These are phyloP conservation scores for Penicillium turbatum DNA, from an alignment of 495 filamentous ascomycete genomes.

Conservation along the genomic window DNA sequence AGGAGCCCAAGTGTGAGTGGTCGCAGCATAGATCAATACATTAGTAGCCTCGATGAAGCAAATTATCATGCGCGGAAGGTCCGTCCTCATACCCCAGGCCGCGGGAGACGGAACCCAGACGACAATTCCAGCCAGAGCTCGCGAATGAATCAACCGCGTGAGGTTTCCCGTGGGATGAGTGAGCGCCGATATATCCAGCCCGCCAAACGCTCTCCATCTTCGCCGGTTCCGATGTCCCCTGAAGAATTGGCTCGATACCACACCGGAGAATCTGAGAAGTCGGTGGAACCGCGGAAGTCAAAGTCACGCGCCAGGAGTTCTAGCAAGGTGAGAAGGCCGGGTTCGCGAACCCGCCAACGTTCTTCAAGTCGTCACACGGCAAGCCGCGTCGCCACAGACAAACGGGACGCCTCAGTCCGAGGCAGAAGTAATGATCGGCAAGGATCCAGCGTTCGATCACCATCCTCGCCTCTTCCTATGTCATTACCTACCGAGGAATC, in stretches of 20 bases:
- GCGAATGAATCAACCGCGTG: conserved; percentile 47
- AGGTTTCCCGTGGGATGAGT: conserved; percentile 64
- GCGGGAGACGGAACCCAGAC: conserved; percentile 50
- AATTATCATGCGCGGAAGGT: conserved; percentile 56
- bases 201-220: conserved; percentile 83
- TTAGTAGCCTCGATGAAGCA: conserved; percentile 78
- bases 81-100: conserved; percentile 53
- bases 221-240: conserved; percentile 87
- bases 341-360: conserved; percentile 36
- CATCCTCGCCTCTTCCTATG: conserved; percentile 77
- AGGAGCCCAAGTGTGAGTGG: conserved; percentile 54
- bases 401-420: conserved; percentile 36
- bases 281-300: conserved; percentile 36
- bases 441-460: conserved; percentile 61
- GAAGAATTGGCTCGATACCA: conserved; percentile 66
- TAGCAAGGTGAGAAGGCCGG: conserved; percentile 35
- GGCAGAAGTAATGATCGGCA: conserved; percentile 55
- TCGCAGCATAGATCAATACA: conserved; percentile 77
- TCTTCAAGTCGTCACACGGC: conserved; percentile 40
- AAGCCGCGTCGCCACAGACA: conserved; percentile 47
- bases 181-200: conserved; percentile 68
- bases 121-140: conserved; percentile 46
- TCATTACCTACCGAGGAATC: conserved; percentile 35
- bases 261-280: conserved; percentile 41
- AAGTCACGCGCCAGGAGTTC: conserved; percentile 38